phyloP scores from a whole-genome alignment of 169 alveolate genomes.

The Plasmodium cynomolgi region DNA sequence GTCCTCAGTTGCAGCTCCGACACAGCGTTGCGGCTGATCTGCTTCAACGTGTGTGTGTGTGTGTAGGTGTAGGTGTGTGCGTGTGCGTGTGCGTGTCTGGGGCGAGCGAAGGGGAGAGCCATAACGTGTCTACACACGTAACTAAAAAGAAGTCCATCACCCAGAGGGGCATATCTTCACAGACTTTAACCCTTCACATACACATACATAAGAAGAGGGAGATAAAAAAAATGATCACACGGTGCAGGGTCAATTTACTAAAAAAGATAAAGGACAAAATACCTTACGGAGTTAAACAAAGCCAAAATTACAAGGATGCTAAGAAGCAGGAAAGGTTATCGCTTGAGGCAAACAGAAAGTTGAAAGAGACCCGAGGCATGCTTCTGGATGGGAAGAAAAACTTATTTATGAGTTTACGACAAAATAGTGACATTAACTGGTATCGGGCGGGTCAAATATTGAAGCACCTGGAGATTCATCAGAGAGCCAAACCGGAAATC shows the following conservation, averaged over 20 bases:
- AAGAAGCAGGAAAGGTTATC: constrained; percentile 82
- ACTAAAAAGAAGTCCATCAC: neutral
- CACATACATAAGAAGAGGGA: neutral
- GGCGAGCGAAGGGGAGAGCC: neutral
- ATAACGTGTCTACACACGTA: neutral
- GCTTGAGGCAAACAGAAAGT: constrained; percentile 81
- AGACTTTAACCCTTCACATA: neutral
- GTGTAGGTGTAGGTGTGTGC: too few relatives aligned
- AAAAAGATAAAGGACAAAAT: constrained; percentile 63
- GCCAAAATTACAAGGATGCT: constrained; percentile 82
- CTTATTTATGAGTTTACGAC: constrained; percentile 81
- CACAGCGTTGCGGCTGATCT: neutral
- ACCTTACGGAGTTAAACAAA: constrained; percentile 76
- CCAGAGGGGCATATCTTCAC: neutral
- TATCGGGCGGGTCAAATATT: constrained; percentile 81
- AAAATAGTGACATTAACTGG: constrained; percentile 84
- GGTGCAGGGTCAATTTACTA: neutral
- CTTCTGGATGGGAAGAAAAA: constrained; percentile 81
- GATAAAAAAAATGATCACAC: constrained; percentile 29
- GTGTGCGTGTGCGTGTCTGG: too few relatives aligned
- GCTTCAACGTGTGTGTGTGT: neutral
- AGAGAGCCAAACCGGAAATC: constrained; percentile 80
- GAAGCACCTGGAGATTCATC: constrained; percentile 83
- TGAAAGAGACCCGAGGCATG: constrained; percentile 81
- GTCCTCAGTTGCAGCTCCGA: neutral